Evolutionary conservation across 208 protist genomes (phyloP).

Genomic region (Trypanosoma avium): DNA sequence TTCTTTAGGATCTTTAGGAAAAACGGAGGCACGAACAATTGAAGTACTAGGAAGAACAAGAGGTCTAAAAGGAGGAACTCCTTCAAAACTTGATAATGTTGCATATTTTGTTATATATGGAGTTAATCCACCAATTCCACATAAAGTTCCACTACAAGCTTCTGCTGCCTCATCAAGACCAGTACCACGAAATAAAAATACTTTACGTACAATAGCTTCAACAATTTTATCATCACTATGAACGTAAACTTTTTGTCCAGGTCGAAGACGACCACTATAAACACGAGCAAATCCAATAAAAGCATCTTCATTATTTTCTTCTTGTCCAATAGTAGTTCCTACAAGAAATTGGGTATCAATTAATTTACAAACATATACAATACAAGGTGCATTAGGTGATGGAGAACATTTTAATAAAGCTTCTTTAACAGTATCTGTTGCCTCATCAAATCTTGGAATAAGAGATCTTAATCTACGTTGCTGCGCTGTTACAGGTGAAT

Average conservation of each 20-base stretch:
- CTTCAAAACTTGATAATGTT: slow-evolving; percentile 78
- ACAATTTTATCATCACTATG: slow-evolving; percentile 62
- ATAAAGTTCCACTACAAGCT: slow-evolving; percentile 84
- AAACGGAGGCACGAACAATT: slow-evolving; percentile 96
- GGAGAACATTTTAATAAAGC: slow-evolving; percentile 65
- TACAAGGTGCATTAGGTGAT: slow-evolving; percentile 61
- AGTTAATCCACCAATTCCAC: slow-evolving; percentile 94
- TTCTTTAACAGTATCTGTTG: slow-evolving; percentile 32
- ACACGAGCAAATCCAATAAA: slow-evolving; percentile 97
- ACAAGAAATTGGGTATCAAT: slow-evolving; percentile 88
- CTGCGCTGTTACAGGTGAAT: slow-evolving; percentile 90
- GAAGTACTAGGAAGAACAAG: slow-evolving; percentile 91
- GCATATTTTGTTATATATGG: slow-evolving; percentile 93
- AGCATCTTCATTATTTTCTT: slow-evolving; percentile 59
- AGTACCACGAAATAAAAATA: slow-evolving; percentile 94
- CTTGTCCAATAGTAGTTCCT: slow-evolving; percentile 41
- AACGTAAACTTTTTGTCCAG: slow-evolving; percentile 88
- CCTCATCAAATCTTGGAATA: slow-evolving; percentile 58
- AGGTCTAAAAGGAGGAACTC: slow-evolving; percentile 78
- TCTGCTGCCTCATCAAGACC: slow-evolving; percentile 86
- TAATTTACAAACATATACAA: slow-evolving; percentile 86
- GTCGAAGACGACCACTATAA: slow-evolving; percentile 94
- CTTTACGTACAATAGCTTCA: slow-evolving; percentile 53
- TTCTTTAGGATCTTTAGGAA: slow-evolving; percentile 85
- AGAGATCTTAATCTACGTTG: slow-evolving; percentile 58